phyloP scores from a whole-genome alignment of 306 rosid species.

The Cicer arietinum region DNA sequence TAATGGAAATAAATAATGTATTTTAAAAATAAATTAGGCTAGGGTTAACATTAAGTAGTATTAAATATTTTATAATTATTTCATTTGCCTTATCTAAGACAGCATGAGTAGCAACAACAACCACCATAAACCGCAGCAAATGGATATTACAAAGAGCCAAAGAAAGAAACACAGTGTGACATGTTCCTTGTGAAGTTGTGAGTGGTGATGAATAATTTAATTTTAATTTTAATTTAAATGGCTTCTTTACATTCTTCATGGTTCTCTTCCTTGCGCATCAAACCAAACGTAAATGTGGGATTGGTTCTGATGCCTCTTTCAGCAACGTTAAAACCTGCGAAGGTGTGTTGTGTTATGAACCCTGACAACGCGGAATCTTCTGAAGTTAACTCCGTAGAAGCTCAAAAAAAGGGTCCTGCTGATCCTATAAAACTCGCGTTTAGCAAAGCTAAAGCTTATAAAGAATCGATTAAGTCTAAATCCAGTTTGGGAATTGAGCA shows the following conservation, averaged over 20 bases:
- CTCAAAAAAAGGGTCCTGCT: slow-evolving; percentile 40
- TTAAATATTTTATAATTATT: too few species aligned
- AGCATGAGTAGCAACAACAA: too few species aligned
- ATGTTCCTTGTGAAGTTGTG: background rate
- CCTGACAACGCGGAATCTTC: slow-evolving; percentile 54
- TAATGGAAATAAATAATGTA: too few species aligned
- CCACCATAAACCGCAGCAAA: too few species aligned
- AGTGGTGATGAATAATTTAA: background rate
- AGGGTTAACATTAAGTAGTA: too few species aligned
- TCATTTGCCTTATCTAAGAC: too few species aligned
- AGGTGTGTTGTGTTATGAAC: slow-evolving; percentile 45
- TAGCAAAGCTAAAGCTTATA: slow-evolving; percentile 66
- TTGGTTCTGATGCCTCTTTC: slow-evolving; percentile 31
- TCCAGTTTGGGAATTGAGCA: slow-evolving; percentile 42
- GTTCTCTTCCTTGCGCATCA: slow-evolving; percentile 49
- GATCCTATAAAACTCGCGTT: slow-evolving; percentile 77
- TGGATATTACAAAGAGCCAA: too few species aligned
- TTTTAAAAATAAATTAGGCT: too few species aligned
- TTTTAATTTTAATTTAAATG: slow-evolving; percentile 39
- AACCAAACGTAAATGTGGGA: slow-evolving; percentile 47
- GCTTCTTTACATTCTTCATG: slow-evolving; percentile 53
- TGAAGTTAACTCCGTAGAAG: slow-evolving; percentile 39
- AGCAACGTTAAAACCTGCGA: slow-evolving; percentile 47
- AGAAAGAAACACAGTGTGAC: background rate
- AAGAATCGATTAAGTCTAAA: slow-evolving; percentile 45